A percentile compares a stretch with the other conserved stretches of the same genome.
Conservation (phyloP, 202 grass and related monocot genomes). For the Alloteropsis angusta region DNA sequence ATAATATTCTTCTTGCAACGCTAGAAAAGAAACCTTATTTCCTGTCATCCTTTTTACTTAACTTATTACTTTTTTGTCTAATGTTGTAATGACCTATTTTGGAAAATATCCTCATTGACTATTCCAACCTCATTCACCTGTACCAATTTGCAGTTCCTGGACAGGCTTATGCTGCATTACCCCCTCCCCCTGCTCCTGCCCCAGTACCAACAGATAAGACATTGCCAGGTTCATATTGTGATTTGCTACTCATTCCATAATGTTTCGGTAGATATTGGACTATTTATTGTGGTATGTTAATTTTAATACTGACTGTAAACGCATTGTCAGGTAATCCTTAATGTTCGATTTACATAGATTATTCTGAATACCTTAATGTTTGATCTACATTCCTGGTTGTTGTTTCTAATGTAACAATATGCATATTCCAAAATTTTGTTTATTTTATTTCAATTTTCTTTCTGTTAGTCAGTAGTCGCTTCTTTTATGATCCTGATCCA, state of each 20-base stretch:
- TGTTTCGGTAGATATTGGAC: not conserved
- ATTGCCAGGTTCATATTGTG: constrained; percentile 43
- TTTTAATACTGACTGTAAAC: not conserved
- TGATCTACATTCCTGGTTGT: not conserved
- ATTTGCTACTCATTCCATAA: not conserved
- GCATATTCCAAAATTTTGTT: not conserved
- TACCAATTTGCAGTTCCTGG: constrained; percentile 71
- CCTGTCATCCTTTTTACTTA: not conserved
- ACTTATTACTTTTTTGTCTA: not conserved
- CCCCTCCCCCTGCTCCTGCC: constrained; percentile 43
- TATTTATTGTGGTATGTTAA: not conserved
- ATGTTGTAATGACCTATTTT: not conserved
- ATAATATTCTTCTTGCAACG: not conserved
- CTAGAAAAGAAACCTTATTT: not conserved
- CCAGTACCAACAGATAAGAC: constrained; percentile 40
- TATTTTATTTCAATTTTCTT: not conserved
- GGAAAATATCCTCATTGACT: not conserved
- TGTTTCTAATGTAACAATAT: not conserved
- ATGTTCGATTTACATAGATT: not conserved
- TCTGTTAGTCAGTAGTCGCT: not conserved
- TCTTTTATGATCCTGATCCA: not conserved
- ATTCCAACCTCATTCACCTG: not conserved
- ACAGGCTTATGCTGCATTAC: constrained; percentile 33
- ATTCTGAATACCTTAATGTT: not conserved
- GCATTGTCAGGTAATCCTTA: not conserved